Base-by-base conservation (phyloP, 2,329 filamentous ascomycete genomes). In the Cercospora sp. region DNA sequence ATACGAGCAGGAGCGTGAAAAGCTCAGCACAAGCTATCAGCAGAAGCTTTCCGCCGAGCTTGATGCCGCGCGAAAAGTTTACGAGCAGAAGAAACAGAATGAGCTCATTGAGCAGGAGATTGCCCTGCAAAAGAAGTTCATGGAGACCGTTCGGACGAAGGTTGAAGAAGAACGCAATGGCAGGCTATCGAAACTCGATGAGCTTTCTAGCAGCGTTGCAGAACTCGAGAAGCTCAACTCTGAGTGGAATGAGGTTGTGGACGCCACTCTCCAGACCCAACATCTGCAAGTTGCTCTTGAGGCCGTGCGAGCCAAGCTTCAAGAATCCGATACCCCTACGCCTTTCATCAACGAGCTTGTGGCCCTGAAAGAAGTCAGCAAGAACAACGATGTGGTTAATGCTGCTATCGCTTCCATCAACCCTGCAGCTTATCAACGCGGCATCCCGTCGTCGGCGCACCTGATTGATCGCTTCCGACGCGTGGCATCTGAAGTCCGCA, bases 331-430 rank as follows among this genome's bases (percentile, higher is more conserved):
- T 53, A 86, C 89, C 74, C 91, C 94, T 20, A 76, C 75, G 3
- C 95, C 95, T 3, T 99, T 99, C 79, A 88, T 97, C 76, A 89
- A 90, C 70, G 95, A 99, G 83, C 89, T 99, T 13, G 92, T 97
- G 20, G 95, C 95, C 3, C 87, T 99, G 65, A 97, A 97, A 83
- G 93, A 97, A 80, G 92, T 97, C 73, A 86, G 87, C 31, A 91
- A 93, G 62, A 92, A 97, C 78, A 84, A 91, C 0, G 73, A 75
- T 13, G 91, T 98, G 5, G 93, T 99, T 68, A 90, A 93, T 74
- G 94, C 94, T 3, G 95, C 95, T 68, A 97, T 99, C 75, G 91
- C 92, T n/a, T 97, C 93, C 31, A 97, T 99, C 81, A 96, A 96
- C 84, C 95, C 95, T 3, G 84, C 87, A 10, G 93, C 95, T 20